Conservation (phyloP, 441 rosid species). For the Erodium moschatum region DNA sequence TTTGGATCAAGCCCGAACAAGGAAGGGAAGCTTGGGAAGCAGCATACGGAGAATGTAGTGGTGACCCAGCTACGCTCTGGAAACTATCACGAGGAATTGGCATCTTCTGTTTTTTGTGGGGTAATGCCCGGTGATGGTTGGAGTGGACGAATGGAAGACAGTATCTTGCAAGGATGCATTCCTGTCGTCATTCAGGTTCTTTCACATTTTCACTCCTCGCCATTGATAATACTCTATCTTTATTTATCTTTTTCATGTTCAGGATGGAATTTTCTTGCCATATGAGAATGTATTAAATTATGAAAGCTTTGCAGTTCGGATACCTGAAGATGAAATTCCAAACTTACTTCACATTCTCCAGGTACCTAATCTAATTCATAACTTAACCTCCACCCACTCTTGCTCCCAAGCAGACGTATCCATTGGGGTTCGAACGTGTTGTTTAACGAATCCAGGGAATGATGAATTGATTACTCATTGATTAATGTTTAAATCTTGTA, state of each 20-base stretch:
- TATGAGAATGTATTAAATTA: conserved; percentile 86
- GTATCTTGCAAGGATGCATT: conserved; percentile 88
- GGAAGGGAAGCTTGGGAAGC: conserved; percentile 84
- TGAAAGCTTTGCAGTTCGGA: conserved; percentile 82
- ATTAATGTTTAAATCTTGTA: conserved; percentile 19
- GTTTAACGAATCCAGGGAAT: no score
- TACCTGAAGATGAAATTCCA: conserved; percentile 77
- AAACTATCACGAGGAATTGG: conserved; percentile 58
- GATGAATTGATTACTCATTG: background rate
- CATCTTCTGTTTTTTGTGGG: conserved; percentile 80
- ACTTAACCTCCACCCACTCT: no score
- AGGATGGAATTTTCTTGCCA: conserved; percentile 93
- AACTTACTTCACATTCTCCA: conserved; percentile 70
- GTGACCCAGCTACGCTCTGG: conserved; percentile 60
- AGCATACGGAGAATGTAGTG: conserved; percentile 60
- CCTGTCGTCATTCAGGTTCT: conserved; percentile 90
- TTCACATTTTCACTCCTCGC: background rate
- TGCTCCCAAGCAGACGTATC: no score
- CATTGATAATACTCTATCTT: no score
- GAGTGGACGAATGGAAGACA: conserved; percentile 99
- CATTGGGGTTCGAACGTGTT: no score
- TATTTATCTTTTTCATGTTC: conserved; percentile 15
- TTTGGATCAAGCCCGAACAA: conserved; percentile 90
- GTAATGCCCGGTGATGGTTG: conserved; percentile 98
- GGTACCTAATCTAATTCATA: conserved; percentile 33